Evolutionary conservation across 2,329 filamentous ascomycete genomes (phyloP).

Genomic region (Ceratocystis cacaofunesta): DNA sequence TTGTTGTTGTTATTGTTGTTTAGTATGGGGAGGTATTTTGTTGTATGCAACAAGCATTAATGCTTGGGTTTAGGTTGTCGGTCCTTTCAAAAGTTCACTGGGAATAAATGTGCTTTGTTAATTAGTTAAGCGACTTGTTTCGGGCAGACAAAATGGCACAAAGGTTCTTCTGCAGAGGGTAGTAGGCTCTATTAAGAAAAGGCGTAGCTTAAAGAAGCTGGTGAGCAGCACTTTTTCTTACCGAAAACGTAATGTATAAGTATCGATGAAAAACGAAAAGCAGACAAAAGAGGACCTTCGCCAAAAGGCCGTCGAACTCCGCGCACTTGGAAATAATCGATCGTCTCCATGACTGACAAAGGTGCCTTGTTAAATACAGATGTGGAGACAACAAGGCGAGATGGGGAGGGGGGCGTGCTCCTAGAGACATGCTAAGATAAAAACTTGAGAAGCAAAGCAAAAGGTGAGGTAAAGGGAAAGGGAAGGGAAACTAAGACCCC

Average conservation of each 20-base stretch:
- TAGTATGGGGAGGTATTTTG: too few relatives aligned
- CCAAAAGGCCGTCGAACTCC: not conserved
- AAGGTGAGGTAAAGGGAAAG: not conserved
- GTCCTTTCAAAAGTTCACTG: not conserved
- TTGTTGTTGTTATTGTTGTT: too few relatives aligned
- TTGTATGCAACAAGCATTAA: not conserved
- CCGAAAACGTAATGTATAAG: not conserved
- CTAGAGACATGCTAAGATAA: too few relatives aligned
- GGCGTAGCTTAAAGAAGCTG: not conserved
- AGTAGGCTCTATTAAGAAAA: not conserved
- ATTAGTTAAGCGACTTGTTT: conserved; percentile 1
- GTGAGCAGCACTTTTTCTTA: not conserved
- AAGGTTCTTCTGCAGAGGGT: conserved; percentile 1
- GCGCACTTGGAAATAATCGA: not conserved
- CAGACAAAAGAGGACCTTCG: not conserved
- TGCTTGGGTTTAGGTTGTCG: not conserved
- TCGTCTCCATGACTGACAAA: not conserved
- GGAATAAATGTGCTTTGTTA: not conserved
- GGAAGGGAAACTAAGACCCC: not conserved
- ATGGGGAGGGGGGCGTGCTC: not conserved
- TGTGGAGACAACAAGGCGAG: not conserved
- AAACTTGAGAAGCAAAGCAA: not conserved
- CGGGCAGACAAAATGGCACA: not conserved
- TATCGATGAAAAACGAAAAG: not conserved
- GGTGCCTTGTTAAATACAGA: not conserved